Conservation (phyloP, 148 eudicot genomes). For the Rhododendron kiyosumense region DNA sequence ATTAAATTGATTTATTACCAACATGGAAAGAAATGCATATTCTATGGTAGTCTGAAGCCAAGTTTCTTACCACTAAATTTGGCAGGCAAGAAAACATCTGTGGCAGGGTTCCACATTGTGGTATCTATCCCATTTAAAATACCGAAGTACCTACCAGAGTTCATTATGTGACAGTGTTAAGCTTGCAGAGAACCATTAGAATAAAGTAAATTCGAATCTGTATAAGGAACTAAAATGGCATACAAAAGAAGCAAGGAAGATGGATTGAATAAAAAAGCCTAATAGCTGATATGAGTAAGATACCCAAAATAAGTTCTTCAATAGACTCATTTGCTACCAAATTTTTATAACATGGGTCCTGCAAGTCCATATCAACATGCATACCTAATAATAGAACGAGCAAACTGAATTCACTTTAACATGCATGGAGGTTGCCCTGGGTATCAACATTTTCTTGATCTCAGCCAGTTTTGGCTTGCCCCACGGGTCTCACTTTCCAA, state of each 20-base stretch:
- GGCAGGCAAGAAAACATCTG: constrained; percentile 64
- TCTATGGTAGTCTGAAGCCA: background rate
- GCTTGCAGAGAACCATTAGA: background rate
- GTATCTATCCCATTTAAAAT: constrained; percentile 82
- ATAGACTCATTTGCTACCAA: background rate
- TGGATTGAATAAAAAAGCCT: background rate
- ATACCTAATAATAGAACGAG: background rate
- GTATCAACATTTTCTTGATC: background rate
- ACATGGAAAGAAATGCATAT: background rate
- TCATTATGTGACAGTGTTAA: constrained; percentile 9
- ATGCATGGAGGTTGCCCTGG: background rate
- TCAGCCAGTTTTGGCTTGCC: background rate
- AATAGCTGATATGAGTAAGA: background rate
- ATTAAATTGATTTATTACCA: background rate
- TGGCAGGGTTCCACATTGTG: constrained; percentile 69
- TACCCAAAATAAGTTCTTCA: constrained; percentile 2
- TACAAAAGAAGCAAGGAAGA: background rate
- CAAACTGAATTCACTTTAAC: background rate
- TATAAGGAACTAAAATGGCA: background rate
- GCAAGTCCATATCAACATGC: background rate
- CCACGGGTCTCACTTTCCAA: background rate
- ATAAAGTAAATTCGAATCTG: background rate
- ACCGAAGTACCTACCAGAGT: constrained; percentile 58
- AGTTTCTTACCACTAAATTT: constrained; percentile 51
- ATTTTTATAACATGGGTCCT: background rate